Conservation (phyloP, 179 eudicot species). For the Spinacia oleracea region DNA sequence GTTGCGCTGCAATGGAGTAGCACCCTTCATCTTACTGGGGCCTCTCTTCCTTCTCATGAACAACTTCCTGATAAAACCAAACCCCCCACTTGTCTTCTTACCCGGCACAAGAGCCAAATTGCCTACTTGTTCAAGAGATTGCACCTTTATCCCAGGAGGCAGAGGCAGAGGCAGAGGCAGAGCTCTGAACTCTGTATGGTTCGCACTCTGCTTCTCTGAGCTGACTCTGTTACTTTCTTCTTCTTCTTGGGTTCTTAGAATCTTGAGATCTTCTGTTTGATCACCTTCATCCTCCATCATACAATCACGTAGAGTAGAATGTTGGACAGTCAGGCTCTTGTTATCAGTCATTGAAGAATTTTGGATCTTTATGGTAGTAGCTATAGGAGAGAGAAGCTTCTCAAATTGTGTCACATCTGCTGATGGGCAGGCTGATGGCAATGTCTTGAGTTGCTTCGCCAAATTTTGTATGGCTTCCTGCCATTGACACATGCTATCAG, state of each 20-base stretch:
- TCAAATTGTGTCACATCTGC: conserved; percentile 31
- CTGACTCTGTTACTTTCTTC: conserved; percentile 24
- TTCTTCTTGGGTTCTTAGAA: conserved; percentile 37
- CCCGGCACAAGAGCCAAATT: conserved; percentile 56
- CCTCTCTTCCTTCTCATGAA: conserved; percentile 63
- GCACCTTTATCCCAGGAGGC: conserved; percentile 16
- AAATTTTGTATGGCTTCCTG: conserved; percentile 54
- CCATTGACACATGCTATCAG: conserved; percentile 39
- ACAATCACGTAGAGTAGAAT: conserved; percentile 63
- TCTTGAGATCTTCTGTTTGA: conserved; percentile 20
- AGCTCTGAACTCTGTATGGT: conserved; percentile 1
- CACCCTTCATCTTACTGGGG: conserved; percentile 41
- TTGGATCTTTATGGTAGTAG: conserved; percentile 23
- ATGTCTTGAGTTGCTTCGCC: conserved; percentile 53
- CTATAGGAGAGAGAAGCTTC: conserved; percentile 32
- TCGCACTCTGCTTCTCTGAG: conserved; percentile 21
- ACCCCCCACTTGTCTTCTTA: conserved; percentile 53
- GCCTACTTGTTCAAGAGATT: conserved; percentile 28
- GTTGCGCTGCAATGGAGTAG: conserved; percentile 37
- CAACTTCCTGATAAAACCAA: conserved; percentile 62
- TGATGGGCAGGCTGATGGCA: conserved; percentile 17
- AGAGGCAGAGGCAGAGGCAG: too few relatives aligned
- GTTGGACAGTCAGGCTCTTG: conserved; percentile 34
- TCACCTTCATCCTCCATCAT: conserved; percentile 51
- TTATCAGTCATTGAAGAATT: conserved; percentile 15